Base-by-base conservation (phyloP, 106 monocot species). In the Phalaenopsis aphrodite region DNA sequence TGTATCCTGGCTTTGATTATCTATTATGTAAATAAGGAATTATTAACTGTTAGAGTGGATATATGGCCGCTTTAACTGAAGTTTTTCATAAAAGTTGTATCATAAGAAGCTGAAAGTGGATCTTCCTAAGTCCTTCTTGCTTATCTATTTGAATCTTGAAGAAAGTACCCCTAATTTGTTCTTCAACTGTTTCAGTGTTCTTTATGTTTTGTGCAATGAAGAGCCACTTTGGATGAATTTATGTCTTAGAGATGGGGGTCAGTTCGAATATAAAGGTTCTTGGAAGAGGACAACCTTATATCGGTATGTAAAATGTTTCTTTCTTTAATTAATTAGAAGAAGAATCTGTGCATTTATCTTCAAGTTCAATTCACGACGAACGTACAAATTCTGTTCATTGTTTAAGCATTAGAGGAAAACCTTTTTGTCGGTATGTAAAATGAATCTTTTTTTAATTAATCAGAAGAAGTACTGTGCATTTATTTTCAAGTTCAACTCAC, bases 171-270 rank as follows among this genome's bases (percentile, higher is more conserved):
- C 41, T 52, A 74, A 74, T 74, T 5, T 69, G 38, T 64, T 71
- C 19, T 77, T 82, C 11, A 82, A 75, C 80, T 78, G 8, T 78
- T 82, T 23, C 83, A 99, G 98, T 87, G 94, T 99, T 75, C 83
- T 99, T 90, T 94, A 91, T 84, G 87, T 92, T 84, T 61, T 99
- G 10, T 94, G 98, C 88, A 99, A 99, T 78, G 98, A 99, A 80
- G 98, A 99, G 78, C 94, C 98, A 23, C 84, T 99, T 21, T 99
- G 98, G 98, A 92, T 99, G 94, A 92, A 69, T 58, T 85, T 85
- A 47, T 94, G 94, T 75, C 88, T 99, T 42, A 86, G 79, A 83
- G 82, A 78, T 64, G 88, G 92, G 1, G 98, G 98, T 79, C 77
- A 58, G 73, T 73, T 99, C 78, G 86, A 89, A 78, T 99, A 94